A percentile compares a stretch with the other conserved stretches of the same genome.
Conservation (phyloP, 106 monocot species). For the Dendrobium catenatum region DNA sequence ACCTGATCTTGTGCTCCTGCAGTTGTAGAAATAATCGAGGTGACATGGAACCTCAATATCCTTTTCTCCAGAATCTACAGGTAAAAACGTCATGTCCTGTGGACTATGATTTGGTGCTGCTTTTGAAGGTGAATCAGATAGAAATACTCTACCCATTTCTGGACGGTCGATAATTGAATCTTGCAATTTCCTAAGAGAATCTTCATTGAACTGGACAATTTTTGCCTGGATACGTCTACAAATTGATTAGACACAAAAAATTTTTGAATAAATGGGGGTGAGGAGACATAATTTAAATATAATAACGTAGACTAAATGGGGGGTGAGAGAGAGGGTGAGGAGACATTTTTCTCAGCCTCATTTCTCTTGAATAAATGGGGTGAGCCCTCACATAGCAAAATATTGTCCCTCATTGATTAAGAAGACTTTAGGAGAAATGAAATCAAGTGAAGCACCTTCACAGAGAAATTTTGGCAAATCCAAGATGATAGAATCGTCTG, state of each 20-base stretch:
- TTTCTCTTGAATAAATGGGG: too few relatives aligned
- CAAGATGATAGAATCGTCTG: too few relatives aligned
- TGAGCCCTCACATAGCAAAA: too few relatives aligned
- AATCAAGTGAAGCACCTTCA: too few relatives aligned
- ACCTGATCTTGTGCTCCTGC: conserved; percentile 64
- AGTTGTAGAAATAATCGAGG: conserved; percentile 66
- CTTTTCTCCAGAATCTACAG: conserved; percentile 25
- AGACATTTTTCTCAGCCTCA: too few relatives aligned
- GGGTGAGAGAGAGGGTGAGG: too few relatives aligned
- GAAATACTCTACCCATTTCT: conserved; percentile 24
- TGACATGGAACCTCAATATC: conserved; percentile 74
- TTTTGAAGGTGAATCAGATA: conserved; percentile 17
- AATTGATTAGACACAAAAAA: background rate
- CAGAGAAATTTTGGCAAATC: too few relatives aligned
- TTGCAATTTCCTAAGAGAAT: conserved; percentile 45
- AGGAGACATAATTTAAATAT: too few relatives aligned
- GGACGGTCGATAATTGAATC: conserved; percentile 21
- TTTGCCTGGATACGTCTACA: conserved; percentile 43
- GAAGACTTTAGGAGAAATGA: too few relatives aligned
- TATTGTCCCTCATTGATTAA: too few relatives aligned
- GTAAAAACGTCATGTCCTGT: conserved; percentile 20
- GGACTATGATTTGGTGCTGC: conserved; percentile 15
- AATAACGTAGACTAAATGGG: too few relatives aligned
- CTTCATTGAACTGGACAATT: conserved; percentile 68
- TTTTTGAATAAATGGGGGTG: background rate